Evolutionary conservation across 2,329 filamentous ascomycete species (phyloP).

Genomic region (Trichophyton rubrum): DNA sequence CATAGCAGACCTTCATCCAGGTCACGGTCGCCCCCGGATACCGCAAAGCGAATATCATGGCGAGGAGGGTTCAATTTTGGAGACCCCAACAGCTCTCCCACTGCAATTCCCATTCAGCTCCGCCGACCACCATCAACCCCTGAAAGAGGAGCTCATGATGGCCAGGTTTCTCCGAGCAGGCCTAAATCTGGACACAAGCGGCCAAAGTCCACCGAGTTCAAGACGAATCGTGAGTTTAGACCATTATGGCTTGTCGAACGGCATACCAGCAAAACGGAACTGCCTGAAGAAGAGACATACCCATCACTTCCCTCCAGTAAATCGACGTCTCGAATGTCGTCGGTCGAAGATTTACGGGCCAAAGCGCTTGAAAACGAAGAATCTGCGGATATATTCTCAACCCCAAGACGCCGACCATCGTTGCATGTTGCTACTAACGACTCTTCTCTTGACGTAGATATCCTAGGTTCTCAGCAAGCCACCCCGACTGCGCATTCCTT

Average conservation of each 20-base stretch:
- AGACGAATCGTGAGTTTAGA: constrained; percentile 53
- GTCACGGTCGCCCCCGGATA: constrained; percentile 8
- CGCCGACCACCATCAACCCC: constrained; percentile 35
- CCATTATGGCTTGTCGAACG: constrained; percentile 73
- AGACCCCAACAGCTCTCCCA: constrained; percentile 23
- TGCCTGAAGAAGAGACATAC: constrained; percentile 29
- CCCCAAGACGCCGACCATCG: constrained; percentile 18
- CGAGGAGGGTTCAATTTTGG: background rate
- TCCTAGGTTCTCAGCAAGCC: constrained; percentile 51
- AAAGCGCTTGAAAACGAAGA: background rate
- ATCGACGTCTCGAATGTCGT: constrained; percentile 36
- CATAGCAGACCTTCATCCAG: constrained; percentile 26
- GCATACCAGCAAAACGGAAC: constrained; percentile 33
- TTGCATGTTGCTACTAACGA: constrained; percentile 26
- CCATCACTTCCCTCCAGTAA: constrained; percentile 42
- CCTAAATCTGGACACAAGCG: constrained; percentile 33
- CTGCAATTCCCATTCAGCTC: constrained; percentile 45
- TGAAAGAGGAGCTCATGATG: constrained; percentile 24
- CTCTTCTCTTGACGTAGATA: constrained; percentile 30
- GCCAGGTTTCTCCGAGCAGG: constrained; percentile 31
- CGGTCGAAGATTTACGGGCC: constrained; percentile 30
- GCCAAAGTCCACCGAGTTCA: constrained; percentile 41
- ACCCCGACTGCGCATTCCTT: constrained; percentile 54
- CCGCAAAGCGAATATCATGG: background rate
- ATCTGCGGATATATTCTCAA: background rate